Evolutionary conservation across 768 basidiomycete genomes (phyloP), one percentile per base, ranked within the genome.

Genomic region (Calocera viscosa): DNA sequence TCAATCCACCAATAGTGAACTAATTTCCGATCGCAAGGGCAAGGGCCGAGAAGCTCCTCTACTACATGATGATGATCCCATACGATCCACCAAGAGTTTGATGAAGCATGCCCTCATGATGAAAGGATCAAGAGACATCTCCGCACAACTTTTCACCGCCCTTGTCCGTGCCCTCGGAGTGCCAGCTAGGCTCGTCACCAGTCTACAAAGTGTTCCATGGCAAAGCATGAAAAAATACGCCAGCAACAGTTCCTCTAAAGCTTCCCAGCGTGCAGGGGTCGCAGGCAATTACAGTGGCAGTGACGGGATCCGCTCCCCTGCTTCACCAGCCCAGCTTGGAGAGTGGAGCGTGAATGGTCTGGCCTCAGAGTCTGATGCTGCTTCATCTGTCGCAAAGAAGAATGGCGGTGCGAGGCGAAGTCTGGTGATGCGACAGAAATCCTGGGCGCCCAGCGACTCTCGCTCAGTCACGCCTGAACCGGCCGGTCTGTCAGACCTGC

Each of bases 151-250:
- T 2, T 98, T 97, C 74, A 94, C 93, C 2, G 86, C 91, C 0
- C 79, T 96, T 0, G 91, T 92, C 75, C 82, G 96, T 24, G 90
- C 86, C 5, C 80, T 97, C 5, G 88, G 86, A 12, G 85, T 98
- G 22, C 94, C 94, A 0, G 84, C 93, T 5, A 80, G 96, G 60
- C 79, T 98, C 64, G 89, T 97, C 11, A 87, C 88, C 70, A 95
- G 91, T 72, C 76, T 99, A 49, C 95, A 98, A 76, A 86, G 90
- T 65, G 86, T 97, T 11, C 91, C 93, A 11, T 97, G 94, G 94
- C 83, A 93, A 74, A 83, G 75, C 40, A 76, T 76, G 63, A 76
- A 75, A 65, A 63, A 67, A 64, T 19, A 24, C 24, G 7, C 43
- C 7, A 19, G 8, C 7, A 19, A 24, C 19, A 47, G 10, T 19